A percentile compares a stretch with the other conserved stretches of the same genome.
phyloP scores from a whole-genome alignment of 2,329 filamentous ascomycete genomes.

The Sporothrix mexicana region DNA sequence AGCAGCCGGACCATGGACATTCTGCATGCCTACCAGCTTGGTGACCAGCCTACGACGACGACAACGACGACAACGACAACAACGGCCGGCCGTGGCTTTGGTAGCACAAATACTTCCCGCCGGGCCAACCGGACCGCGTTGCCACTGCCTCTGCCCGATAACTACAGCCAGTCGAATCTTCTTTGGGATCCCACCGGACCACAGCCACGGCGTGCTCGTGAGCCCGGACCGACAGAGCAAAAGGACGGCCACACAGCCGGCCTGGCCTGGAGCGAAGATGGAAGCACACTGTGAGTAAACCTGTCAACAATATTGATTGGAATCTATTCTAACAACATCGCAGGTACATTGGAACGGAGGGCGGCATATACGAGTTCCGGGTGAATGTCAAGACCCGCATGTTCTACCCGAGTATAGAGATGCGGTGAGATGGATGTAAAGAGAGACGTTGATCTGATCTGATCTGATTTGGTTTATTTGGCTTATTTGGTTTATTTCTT shows the following conservation, averaged over 20 bases:
- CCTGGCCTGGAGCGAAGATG: constrained; percentile 66
- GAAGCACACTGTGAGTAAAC: constrained; percentile 60
- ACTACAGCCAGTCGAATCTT: constrained; percentile 46
- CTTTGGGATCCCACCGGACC: constrained; percentile 39
- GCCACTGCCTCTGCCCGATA: constrained; percentile 31
- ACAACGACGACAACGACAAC: background rate
- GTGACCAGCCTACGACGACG: background rate
- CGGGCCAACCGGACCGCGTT: background rate
- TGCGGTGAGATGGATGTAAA: constrained; percentile 50
- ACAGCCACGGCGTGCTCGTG: constrained; percentile 12
- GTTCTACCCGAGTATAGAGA: constrained; percentile 59
- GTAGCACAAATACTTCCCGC: background rate
- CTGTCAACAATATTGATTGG: constrained; percentile 22
- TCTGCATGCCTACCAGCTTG: constrained; percentile 30
- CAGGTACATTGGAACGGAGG: constrained; percentile 69
- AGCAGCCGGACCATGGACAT: constrained; percentile 22
- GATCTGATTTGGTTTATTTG: background rate
- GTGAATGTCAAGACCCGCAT: constrained; percentile 69
- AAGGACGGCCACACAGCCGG: constrained; percentile 69
- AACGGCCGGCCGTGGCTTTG: background rate
- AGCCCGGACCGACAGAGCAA: constrained; percentile 53
- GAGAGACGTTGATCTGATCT: background rate
- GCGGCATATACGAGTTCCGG: constrained; percentile 76
- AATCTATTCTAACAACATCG: constrained; percentile 27
- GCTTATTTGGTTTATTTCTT: background rate